Conservation (phyloP, 1,284 basidiomycete genomes). For the Fomitopsis palustris region DNA sequence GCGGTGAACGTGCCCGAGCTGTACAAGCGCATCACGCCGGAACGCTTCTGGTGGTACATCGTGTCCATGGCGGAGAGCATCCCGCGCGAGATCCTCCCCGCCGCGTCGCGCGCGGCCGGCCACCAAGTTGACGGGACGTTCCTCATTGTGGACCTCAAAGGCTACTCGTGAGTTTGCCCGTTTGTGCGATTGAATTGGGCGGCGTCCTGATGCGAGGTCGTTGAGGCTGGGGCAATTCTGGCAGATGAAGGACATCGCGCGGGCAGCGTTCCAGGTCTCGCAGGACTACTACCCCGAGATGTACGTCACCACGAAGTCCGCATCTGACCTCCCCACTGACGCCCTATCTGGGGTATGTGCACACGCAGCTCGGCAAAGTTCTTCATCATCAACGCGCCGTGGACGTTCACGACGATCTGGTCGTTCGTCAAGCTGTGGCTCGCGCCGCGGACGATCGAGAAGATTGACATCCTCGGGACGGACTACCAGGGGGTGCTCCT, state of each 20-base stretch:
- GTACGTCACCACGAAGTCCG: constrained; percentile 35
- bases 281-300: constrained; percentile 76
- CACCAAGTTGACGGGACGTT: constrained; percentile 47
- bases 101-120: constrained; percentile 49
- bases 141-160: constrained; percentile 66
- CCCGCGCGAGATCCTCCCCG: constrained; percentile 63
- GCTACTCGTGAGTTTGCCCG: constrained; percentile 35
- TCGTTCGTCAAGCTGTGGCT: constrained; percentile 64
- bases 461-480: constrained; percentile 59
- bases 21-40: constrained; percentile 56
- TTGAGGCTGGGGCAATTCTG: constrained; percentile 59
- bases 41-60: constrained; percentile 60
- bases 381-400: constrained; percentile 65
- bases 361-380: constrained; percentile 60
- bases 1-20: constrained; percentile 57
- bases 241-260: constrained; percentile 65
- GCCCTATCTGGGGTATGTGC: background rate
- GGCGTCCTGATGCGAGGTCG: background rate
- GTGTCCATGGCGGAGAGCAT: constrained; percentile 60
- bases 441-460: constrained; percentile 64
- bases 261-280: constrained; percentile 62
- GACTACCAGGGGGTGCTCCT: constrained; percentile 54
- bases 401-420: constrained; percentile 71
- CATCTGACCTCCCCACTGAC: background rate
- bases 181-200: background rate